phyloP scores from a whole-genome alignment of 805 yeast species.

The Clavispora vitiphila region DNA sequence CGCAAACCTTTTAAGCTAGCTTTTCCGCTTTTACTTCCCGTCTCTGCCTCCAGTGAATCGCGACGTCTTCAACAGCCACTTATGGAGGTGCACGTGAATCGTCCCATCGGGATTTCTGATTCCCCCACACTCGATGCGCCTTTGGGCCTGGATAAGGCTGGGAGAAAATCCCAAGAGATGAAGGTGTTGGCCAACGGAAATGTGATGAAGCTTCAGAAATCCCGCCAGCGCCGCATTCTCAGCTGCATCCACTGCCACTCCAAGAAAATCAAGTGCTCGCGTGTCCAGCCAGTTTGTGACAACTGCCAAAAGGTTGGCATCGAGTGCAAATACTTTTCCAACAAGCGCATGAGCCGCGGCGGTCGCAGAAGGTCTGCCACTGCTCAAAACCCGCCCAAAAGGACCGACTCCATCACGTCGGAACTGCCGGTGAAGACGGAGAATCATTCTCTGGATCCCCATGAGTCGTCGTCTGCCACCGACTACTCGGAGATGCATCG shows the following conservation, averaged over 20 bases:
- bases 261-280: slow-evolving; percentile 60
- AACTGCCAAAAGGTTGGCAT: slow-evolving; percentile 45
- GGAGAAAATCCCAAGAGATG: slow-evolving; percentile 7
- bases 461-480: background rate
- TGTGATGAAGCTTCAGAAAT: slow-evolving; percentile 55
- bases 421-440: slow-evolving; percentile 2
- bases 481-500: slow-evolving; percentile 1
- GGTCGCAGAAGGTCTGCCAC: slow-evolving; percentile 15
- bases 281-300: slow-evolving; percentile 51
- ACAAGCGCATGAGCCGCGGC: slow-evolving; percentile 50
- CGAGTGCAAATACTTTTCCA: slow-evolving; percentile 52
- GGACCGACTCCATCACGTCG: slow-evolving; percentile 1
- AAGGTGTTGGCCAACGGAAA: slow-evolving; percentile 44
- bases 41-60: background rate
- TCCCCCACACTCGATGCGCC: background rate
- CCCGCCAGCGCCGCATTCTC: slow-evolving; percentile 55
- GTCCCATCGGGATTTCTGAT: background rate
- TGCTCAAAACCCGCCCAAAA: background rate
- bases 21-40: background rate
- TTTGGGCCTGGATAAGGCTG: background rate
- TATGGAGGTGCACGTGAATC: background rate
- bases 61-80: background rate
- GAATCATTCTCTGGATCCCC: background rate
- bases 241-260: slow-evolving; percentile 57
- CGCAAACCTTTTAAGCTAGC: too few relatives aligned